Conservation (phyloP, 2,329 filamentous ascomycete species). For the Thermothelomyces thermophilus region DNA sequence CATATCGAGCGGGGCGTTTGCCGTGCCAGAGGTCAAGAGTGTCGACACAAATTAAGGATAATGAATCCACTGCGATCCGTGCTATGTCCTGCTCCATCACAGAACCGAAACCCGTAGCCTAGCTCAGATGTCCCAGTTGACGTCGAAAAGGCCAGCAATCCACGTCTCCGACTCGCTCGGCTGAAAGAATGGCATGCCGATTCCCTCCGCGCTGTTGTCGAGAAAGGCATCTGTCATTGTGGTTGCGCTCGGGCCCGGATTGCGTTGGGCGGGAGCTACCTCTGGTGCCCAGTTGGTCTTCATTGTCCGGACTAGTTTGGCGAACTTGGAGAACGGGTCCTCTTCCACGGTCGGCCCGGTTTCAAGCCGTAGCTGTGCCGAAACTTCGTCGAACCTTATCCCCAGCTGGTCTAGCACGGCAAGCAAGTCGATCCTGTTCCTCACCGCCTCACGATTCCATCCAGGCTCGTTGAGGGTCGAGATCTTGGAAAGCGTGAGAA, state of each 20-base stretch:
- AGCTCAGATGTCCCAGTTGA: conserved; percentile 20
- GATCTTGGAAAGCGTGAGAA: conserved; percentile 31
- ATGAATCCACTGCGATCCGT: neutral
- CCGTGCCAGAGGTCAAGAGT: neutral
- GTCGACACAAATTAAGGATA: neutral
- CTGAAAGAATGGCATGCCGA: conserved; percentile 17
- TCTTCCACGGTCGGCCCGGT: conserved; percentile 17
- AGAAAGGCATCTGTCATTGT: conserved; percentile 5
- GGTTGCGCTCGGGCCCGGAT: neutral
- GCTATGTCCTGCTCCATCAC: neutral
- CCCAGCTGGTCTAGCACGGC: conserved; percentile 29
- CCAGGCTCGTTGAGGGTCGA: conserved; percentile 32
- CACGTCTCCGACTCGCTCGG: conserved; percentile 18
- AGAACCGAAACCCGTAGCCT: neutral
- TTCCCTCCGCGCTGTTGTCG: conserved; percentile 5
- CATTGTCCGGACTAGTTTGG: conserved; percentile 16
- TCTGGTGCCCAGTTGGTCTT: conserved; percentile 18
- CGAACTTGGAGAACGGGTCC: conserved; percentile 19
- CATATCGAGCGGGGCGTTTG: neutral
- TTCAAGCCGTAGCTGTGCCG: conserved; percentile 15
- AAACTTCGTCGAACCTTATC: conserved; percentile 22
- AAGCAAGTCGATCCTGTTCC: conserved; percentile 31
- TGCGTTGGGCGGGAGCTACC: conserved; percentile 7
- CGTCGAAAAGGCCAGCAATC: conserved; percentile 21
- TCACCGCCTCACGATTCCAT: conserved; percentile 33